Conservation (phyloP, 2,329 filamentous ascomycete genomes). For the Dendryphion nanum region DNA sequence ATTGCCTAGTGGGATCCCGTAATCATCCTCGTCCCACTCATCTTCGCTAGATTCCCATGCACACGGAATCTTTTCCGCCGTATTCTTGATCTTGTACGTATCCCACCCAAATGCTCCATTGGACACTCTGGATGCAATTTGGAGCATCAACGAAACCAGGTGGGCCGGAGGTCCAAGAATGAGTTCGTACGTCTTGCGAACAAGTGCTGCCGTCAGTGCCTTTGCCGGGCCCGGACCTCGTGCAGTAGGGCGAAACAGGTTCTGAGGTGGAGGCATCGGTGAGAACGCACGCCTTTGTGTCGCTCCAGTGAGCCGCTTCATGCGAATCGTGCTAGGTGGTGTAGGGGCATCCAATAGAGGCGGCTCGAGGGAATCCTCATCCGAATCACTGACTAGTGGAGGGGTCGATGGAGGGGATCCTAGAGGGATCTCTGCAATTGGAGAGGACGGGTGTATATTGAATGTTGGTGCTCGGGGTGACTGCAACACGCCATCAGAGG, state of each 20-base stretch:
- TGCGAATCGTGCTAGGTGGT: conserved; percentile 38
- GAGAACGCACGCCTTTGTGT: conserved; percentile 61
- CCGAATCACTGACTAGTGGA: conserved; percentile 44
- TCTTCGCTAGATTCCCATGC: conserved; percentile 62
- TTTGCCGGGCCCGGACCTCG: conserved; percentile 33
- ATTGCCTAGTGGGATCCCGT: conserved; percentile 48
- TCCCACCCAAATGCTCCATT: conserved; percentile 40
- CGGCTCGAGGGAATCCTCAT: conserved; percentile 43
- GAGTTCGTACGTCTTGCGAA: conserved; percentile 74
- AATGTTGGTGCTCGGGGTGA: conserved; percentile 22
- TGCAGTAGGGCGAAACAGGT: conserved; percentile 57
- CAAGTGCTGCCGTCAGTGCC: conserved; percentile 55
- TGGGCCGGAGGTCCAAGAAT: conserved; percentile 78
- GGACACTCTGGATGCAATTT: conserved; percentile 74
- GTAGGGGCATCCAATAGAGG: conserved; percentile 40
- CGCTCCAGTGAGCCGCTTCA: conserved; percentile 49
- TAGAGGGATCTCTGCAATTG: conserved; percentile 18
- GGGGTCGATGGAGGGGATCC: conserved; percentile 44
- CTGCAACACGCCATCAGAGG: conserved; percentile 12
- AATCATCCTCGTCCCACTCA: conserved; percentile 58
- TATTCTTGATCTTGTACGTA: conserved; percentile 30
- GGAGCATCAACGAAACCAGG: conserved; percentile 74
- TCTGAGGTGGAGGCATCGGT: conserved; percentile 66
- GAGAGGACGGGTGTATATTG: conserved; percentile 14
- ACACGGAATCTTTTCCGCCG: conserved; percentile 40